A percentile compares a stretch with the other conserved stretches of the same genome.
These are phyloP conservation scores for Sindora glabra DNA, from an alignment of 306 rosid species.

Conservation along the genomic window DNA sequence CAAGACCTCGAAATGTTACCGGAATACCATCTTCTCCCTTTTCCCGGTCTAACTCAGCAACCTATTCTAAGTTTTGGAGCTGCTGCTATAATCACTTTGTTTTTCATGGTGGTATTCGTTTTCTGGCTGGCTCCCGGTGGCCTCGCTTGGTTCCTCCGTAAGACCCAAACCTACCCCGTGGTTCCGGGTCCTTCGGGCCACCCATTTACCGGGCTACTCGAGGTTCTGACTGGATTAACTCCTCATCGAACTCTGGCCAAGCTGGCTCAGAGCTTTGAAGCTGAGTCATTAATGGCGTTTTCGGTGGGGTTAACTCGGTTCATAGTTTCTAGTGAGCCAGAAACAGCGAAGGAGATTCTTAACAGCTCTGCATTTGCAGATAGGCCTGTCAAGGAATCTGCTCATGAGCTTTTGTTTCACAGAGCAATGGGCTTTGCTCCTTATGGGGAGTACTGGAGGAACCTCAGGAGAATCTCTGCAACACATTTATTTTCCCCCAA, in stretches of 20 bases:
- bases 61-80: constrained; percentile 26
- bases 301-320: constrained; percentile 63
- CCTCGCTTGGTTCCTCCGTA: constrained; percentile 50
- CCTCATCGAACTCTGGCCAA: constrained; percentile 41
- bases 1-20: constrained; percentile 52
- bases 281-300: constrained; percentile 54
- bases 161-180: neutral
- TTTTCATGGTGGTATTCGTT: constrained; percentile 8
- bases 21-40: constrained; percentile 31
- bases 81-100: neutral
- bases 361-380: constrained; percentile 54
- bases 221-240: constrained; percentile 16
- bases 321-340: constrained; percentile 49
- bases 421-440: constrained; percentile 86
- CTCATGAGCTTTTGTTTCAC: constrained; percentile 63
- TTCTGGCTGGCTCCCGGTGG: constrained; percentile 59
- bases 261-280: constrained; percentile 20
- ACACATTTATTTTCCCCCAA: constrained; percentile 48
- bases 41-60: constrained; percentile 12
- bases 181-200: constrained; percentile 62
- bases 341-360: constrained; percentile 58
- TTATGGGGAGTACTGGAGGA: constrained; percentile 73
- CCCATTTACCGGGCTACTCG: constrained; percentile 23
- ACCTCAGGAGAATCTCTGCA: constrained; percentile 57
- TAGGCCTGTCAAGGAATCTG: constrained; percentile 70